Base-by-base conservation (phyloP, 2,329 filamentous ascomycete species). In the Phialophora verrucosa region DNA sequence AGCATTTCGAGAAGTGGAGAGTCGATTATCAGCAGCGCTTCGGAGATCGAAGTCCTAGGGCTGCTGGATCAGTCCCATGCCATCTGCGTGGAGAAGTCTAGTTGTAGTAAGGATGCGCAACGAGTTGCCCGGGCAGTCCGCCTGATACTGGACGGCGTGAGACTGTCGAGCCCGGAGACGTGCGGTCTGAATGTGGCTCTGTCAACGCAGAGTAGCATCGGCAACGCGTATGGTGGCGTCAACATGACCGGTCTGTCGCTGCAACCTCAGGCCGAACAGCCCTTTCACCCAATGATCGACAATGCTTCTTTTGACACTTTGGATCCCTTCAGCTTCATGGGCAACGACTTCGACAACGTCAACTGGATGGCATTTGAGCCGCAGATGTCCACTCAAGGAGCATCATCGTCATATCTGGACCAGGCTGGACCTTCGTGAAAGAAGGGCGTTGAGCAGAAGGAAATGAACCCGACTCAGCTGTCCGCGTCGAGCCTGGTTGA, bases 311-410 rank as follows among this genome's bases (percentile, higher is more conserved):
- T 71, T 62, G 65, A 64, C 38, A 8, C 58, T 23, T 62, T 73
- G 17, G 71, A 73, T 59, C 67, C 71, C 2, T 70, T 71, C 59
- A 71, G 69, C 57, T 70, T 73, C 60, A 65, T 65, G 42, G 62
- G 50, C 20, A 62, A 66, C 63, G 72, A 69, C 35, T 23, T 71
- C 50, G 69, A 71, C 6, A 69, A 63, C 23, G 63, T 70, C 2
- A 71, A 74, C 55, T 74, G 73, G 73, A 67, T 62, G 27, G 14
- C 32, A 5, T 58, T 65, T 55, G 65, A 68, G 20, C n/a, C 65
- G 29, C 63, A 68, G 58, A 62, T 65, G 11, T 49, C 29, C 20
- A 47, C 47, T 8, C 50, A 49, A 47, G 59, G 62, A 32, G 25
- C 25, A 6, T 31, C 53, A 23, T 44, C 23, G 0, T 29, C 56